These are phyloP conservation scores for Leccinum variicolor DNA, from an alignment of 768 basidiomycete species.

Conservation along the genomic window DNA sequence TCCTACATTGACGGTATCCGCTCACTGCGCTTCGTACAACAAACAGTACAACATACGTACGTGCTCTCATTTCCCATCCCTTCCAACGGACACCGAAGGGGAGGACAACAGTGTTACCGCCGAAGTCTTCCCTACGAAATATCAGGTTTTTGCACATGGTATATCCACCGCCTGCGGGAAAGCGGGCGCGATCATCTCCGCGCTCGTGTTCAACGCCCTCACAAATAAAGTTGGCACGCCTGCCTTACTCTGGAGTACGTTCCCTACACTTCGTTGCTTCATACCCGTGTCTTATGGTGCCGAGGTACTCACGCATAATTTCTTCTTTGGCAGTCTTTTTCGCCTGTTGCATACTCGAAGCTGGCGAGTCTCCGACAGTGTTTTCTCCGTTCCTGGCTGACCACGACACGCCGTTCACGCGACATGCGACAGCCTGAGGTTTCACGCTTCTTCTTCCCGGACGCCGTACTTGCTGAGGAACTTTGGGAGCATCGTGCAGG, in stretches of 20 bases:
- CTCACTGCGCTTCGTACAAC: constrained; percentile 1
- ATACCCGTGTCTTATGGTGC: not conserved
- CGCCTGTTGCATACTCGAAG: constrained; percentile 58
- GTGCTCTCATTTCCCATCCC: constrained; percentile 3
- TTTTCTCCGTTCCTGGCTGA: not conserved
- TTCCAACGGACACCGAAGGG: not conserved
- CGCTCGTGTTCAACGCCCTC: constrained; percentile 73
- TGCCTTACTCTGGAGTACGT: constrained; percentile 61
- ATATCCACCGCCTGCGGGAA: constrained; percentile 73
- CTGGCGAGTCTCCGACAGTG: constrained; percentile 26
- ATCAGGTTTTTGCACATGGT: constrained; percentile 71
- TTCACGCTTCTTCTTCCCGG: constrained; percentile 48
- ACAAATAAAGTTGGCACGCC: too few relatives aligned
- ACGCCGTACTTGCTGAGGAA: constrained; percentile 42
- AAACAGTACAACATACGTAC: constrained; percentile 50
- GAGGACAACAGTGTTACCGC: constrained; percentile 52
- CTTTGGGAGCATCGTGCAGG: constrained; percentile 16
- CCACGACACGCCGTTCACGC: not conserved
- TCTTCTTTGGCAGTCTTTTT: constrained; percentile 54
- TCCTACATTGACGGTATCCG: not conserved
- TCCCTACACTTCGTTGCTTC: not conserved
- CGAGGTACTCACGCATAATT: not conserved
- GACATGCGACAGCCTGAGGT: not conserved
- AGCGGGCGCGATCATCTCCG: constrained; percentile 72
- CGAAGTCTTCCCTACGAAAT: constrained; percentile 78